Percentiles rank a stretch among this genome's conserved stretches.
Conservation (phyloP, 208 protist genomes). For the Phytomonas francai region DNA sequence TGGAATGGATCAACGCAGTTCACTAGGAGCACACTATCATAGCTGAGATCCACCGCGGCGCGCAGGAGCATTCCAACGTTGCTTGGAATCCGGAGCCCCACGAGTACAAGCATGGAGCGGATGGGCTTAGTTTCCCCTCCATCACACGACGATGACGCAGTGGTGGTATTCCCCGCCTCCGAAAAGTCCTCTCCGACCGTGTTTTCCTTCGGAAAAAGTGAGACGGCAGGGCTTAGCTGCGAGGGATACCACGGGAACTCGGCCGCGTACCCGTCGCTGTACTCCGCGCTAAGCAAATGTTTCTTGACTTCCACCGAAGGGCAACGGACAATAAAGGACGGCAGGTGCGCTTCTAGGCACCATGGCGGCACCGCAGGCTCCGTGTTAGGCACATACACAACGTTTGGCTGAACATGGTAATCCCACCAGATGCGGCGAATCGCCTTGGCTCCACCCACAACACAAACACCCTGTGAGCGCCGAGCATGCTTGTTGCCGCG, state of each 20-base stretch:
- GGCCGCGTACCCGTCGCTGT: conserved; percentile 72
- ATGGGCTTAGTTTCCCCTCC: conserved; percentile 12
- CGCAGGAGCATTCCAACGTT: conserved; percentile 71
- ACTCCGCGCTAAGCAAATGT: conserved; percentile 68
- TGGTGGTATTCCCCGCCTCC: not conserved
- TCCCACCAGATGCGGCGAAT: conserved; percentile 66
- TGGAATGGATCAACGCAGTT: conserved; percentile 66
- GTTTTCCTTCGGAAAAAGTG: conserved; percentile 11
- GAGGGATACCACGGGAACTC: conserved; percentile 43
- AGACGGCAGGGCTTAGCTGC: conserved; percentile 7
- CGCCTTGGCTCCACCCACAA: conserved; percentile 62
- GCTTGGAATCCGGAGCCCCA: conserved; percentile 78
- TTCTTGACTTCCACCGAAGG: conserved; percentile 54
- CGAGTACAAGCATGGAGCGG: conserved; percentile 56
- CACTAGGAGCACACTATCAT: conserved; percentile 56
- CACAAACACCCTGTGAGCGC: conserved; percentile 41
- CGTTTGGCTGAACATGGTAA: conserved; percentile 57
- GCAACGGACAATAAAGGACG: conserved; percentile 62
- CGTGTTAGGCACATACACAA: conserved; percentile 72
- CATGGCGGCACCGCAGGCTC: conserved; percentile 42
- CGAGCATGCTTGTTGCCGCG: conserved; percentile 42
- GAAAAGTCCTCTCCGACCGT: conserved; percentile 5
- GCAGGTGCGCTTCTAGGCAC: conserved; percentile 54
- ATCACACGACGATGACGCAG: not conserved
- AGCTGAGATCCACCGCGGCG: conserved; percentile 67